Conservation (phyloP, 306 rosid species). For the Fagus sylvatica region DNA sequence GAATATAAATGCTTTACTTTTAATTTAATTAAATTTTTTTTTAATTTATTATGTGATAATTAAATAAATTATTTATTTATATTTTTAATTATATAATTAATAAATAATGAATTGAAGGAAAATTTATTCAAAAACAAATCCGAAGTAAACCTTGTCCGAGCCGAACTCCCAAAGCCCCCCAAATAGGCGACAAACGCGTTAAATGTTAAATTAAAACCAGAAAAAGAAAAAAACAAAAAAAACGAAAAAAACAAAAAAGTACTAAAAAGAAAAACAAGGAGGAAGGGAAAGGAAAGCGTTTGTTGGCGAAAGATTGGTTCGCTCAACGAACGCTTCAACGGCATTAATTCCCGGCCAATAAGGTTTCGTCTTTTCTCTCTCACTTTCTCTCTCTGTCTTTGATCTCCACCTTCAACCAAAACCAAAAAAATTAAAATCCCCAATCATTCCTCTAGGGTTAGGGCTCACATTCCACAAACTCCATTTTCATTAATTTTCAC, state of each 20-base stretch:
- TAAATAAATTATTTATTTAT: neutral
- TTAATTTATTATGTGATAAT: neutral
- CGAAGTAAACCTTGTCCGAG: no score
- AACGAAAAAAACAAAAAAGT: neutral
- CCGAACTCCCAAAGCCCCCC: neutral
- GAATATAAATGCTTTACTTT: no score
- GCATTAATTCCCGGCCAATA: slow-evolving; percentile 77
- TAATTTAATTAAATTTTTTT: no score
- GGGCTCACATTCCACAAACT: slow-evolving; percentile 42
- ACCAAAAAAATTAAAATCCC: slow-evolving; percentile 2
- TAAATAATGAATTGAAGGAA: no score
- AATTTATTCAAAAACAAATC: no score
- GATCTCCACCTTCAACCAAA: slow-evolving; percentile 17
- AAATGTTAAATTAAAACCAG: slow-evolving; percentile 6
- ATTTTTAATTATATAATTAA: no score
- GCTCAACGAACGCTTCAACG: slow-evolving; percentile 92
- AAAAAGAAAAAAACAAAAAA: neutral
- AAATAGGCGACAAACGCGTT: slow-evolving; percentile 23
- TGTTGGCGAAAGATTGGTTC: slow-evolving; percentile 61
- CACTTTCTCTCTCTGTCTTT: slow-evolving; percentile 30
- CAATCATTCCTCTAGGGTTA: slow-evolving; percentile 44
- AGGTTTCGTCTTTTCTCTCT: neutral
- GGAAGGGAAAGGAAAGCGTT: slow-evolving; percentile 11
- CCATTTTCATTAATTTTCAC: neutral
- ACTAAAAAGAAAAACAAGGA: neutral